Base-by-base conservation (phyloP, 225 moss, liverwort and hornwort species). In the Physcomitrellopsis africana region DNA sequence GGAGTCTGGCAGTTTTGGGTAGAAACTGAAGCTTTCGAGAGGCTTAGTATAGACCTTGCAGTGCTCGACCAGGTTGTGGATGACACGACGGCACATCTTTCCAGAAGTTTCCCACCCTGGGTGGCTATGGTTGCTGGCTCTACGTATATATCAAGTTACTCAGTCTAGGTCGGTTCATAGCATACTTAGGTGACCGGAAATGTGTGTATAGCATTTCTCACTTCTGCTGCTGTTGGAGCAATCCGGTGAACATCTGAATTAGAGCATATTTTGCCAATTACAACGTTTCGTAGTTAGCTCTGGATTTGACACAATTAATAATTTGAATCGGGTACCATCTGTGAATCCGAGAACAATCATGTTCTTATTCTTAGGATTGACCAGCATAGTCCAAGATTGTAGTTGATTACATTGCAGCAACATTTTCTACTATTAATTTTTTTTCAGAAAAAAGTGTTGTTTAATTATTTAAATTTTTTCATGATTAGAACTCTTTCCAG, bases 1-100 rank as follows among this genome's bases (percentile, higher is more conserved):
- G 86, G 90, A 29, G 67, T 75, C 65, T 99, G 97, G 97, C 82
- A 61, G 44, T 89, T 99, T 70, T 99, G 97, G 97, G 51, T 99
- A 57, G 97, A 99, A 81, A 83, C 90, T 75, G 85, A 86, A 73
- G 83, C 85, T 70, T 63, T 70, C 55, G 83, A 80, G 68, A 87
- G 84, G 64, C 74, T 94, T 72, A 76, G 69, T 19, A 80, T 99
- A 51, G 90, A 94, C 55, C 86, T 99, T 29, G 85, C 92, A 49
- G 97, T 99, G 55, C 85, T 99, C 46, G 97, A 99, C 79, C 97
- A 94, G 74, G 73, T 59, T 19, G 7, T 88, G 76, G 90, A 94
- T 67, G 78, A 79, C 47, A 78, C 89, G 81, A 86, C 87, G 24
- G 80, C 84, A 53, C 67, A 75, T 68, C 72, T 99, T 46, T 80